Base-by-base conservation (phyloP, 2,329 filamentous ascomycete species). In the Hysterium pulicare region DNA sequence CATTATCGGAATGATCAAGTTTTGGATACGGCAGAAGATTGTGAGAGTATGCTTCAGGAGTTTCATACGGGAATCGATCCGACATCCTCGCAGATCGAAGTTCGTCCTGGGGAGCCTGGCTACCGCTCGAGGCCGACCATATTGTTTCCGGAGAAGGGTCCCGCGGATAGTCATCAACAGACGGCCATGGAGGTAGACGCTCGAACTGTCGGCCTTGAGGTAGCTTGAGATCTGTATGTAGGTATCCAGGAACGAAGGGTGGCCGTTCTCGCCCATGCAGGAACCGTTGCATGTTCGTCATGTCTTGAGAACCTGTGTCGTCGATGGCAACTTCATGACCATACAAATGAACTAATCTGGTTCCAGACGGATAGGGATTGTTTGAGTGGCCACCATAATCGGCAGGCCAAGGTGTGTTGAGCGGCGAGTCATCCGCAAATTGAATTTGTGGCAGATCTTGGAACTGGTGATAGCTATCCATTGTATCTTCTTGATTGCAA, bases 81-180 rank as follows among this genome's bases (percentile, higher is more conserved):
- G 48, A 53, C 4, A 49, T 26, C 37, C 51, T 47, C 13, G 62
- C 61, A 15, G 57, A 62, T 15, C 46, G 47, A 8, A 60, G 38
- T 37, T 66, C 62, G 33, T 58, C 59, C n/a, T 53, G 55, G 3
- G 59, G 54, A 8, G 53, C 54, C 30, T 61, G 51, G 48, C 53
- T 67, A 10, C 61, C 63, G 37, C 48, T 57, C 6, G 55, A 60
- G 20, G 62, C 64, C 2, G 48, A 47, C 24, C 58, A 63, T 13
- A 57, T 62, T 3, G 56, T 54, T 21, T 66, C 66, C 11, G 66
- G 64, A 22, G 66, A 69, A 20, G 41, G 42, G 24, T 62, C 52
- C 17, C 64, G 58, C 32, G 36, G 38, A 16, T 37, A 38, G 15
- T 47, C 42, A n/a, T 35, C 20, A 20, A 45, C 37, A 5, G 47